Percentiles rank a stretch among this genome's conserved stretches.
Conservation (phyloP, 352 stramenopile species). For the Phytophthora podocarpi region DNA sequence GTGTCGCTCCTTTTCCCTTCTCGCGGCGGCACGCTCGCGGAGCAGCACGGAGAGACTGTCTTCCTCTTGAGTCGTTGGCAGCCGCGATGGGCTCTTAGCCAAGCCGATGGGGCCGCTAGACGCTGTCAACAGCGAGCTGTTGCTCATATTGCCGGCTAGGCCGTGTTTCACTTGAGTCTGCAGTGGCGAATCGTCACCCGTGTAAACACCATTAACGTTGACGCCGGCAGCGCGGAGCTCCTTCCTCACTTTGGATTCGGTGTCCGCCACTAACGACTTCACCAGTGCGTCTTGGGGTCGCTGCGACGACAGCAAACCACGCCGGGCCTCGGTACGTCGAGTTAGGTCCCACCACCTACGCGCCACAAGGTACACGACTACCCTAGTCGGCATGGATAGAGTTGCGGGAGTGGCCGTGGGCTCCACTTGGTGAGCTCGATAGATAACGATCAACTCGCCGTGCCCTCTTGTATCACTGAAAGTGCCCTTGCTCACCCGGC, state of each 20-base stretch:
- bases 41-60: conserved; percentile 34
- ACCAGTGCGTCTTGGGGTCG: conserved; percentile 53
- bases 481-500: conserved; percentile 15
- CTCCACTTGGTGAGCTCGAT: conserved; percentile 55
- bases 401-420: conserved; percentile 29
- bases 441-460: conserved; percentile 37
- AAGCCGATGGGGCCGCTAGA: conserved; percentile 5
- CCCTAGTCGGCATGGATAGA: conserved; percentile 47
- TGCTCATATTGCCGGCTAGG: conserved; percentile 14
- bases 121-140: conserved; percentile 1
- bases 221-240: conserved; percentile 21
- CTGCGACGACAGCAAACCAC: conserved; percentile 52
- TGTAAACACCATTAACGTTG: background rate
- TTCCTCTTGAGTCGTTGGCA: conserved; percentile 16
- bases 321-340: conserved; percentile 54
- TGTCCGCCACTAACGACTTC: conserved; percentile 42
- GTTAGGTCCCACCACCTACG: conserved; percentile 63
- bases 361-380: conserved; percentile 53
- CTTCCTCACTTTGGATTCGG: conserved; percentile 51
- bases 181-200: background rate
- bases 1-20: conserved; percentile 9
- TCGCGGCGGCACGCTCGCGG: conserved; percentile 21
- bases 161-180: conserved; percentile 6
- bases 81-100: conserved; percentile 10
- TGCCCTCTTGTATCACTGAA: conserved; percentile 16